phyloP scores from a whole-genome alignment of 2,329 filamentous ascomycete genomes.

The Pseudocercospora cruenta region DNA sequence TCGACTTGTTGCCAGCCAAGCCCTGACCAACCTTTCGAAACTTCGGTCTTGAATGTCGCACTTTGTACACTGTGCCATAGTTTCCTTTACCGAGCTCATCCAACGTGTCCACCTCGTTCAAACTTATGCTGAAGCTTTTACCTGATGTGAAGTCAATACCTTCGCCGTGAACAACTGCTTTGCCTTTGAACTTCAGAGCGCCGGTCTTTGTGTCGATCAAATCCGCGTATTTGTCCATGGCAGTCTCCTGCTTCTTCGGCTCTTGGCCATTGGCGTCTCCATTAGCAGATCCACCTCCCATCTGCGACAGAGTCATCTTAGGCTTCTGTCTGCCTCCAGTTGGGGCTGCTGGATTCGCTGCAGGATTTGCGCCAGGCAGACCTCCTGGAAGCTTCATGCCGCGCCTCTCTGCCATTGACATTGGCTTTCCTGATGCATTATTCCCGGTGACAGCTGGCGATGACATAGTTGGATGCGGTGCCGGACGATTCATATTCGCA shows the following conservation, averaged over 20 bases:
- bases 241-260: conserved; percentile 35
- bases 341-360: conserved; percentile 43
- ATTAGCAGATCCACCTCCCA: conserved; percentile 43
- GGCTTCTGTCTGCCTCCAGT: conserved; percentile 45
- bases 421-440: conserved; percentile 45
- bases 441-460: conserved; percentile 50
- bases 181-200: conserved; percentile 88
- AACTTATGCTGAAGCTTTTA: conserved; percentile 86
- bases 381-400: conserved; percentile 66
- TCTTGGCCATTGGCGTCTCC: conserved; percentile 36
- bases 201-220: conserved; percentile 91
- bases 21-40: conserved; percentile 64
- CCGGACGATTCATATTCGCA: conserved; percentile 42
- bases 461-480: conserved; percentile 49
- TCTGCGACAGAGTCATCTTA: conserved; percentile 48
- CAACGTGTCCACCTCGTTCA: conserved; percentile 91
- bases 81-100: conserved; percentile 97
- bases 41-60: conserved; percentile 76
- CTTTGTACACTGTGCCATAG: conserved; percentile 97
- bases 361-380: conserved; percentile 50
- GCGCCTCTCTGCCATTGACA: conserved; percentile 69
- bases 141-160: conserved; percentile 93
- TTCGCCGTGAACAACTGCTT: conserved; percentile 83
- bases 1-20: conserved; percentile 61
- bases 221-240: conserved; percentile 70